Base-by-base conservation (phyloP, 495 filamentous ascomycete species). In the Staphylotrichum tortipilum region DNA sequence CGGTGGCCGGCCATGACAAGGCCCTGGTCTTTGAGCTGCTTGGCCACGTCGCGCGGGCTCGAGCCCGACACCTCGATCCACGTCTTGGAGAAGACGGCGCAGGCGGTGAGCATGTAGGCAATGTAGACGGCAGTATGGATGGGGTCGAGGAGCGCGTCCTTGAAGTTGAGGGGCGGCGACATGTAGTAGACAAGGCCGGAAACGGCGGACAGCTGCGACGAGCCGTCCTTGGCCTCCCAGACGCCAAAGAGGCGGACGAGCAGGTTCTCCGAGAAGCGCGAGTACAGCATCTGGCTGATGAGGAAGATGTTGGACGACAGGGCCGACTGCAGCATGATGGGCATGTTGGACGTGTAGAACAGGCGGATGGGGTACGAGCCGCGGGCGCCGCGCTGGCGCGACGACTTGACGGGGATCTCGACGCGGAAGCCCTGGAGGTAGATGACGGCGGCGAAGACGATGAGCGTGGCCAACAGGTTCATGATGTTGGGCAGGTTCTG, bases 401-500 rank as follows among this genome's bases (percentile, higher is more conserved):
- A 91, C 34, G 89, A 95, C 81, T 99, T 99, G 80, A 99, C 94
- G 54, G 94, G 94, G 67, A 99, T 97, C 72, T 99, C 94, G 63
- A 99, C 94, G 56, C 94, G 90, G 87, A 99, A 97, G 51, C 94
- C 94, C 71, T 99, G 94, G 49, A 99, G 89, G 75, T 99, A 99
- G 77, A 99, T 97, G 62, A 99, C 94, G 38, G 90, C 87, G 53
- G 85, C 87, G 73, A 99, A 99, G 66, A 99, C 86, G 54, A 85
- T 56, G 52, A 97, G 78, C 47, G 94, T 99, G 44, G 94, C 85
- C 51, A 99, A 69, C 50, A 99, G 81, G 77, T 96, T 97, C 89
- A 94, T 95, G 77, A 99, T 85, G 79, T 99, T 99, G 71, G 94
- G 94, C 35, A 99, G 82, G 74, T 95, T 96, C 80, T 97, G 94